Conservation (phyloP, 1,284 basidiomycete genomes). For the Irpex sp. region DNA sequence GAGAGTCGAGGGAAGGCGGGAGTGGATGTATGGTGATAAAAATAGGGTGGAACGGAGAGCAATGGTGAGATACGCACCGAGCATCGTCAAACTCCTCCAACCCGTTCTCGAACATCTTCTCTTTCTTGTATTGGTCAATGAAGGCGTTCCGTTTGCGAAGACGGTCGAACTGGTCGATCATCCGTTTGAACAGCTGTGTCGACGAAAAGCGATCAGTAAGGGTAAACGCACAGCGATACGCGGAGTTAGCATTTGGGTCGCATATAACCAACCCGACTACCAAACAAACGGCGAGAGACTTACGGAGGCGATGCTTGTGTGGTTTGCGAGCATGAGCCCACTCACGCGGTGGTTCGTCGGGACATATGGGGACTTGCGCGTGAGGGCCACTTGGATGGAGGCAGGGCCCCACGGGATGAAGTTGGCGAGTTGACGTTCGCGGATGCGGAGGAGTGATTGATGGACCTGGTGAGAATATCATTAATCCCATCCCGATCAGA, state of each 20-base stretch:
- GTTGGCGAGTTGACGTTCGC: constrained; percentile 94
- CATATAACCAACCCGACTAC: not conserved
- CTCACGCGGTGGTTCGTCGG: constrained; percentile 89
- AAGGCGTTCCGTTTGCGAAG: constrained; percentile 91
- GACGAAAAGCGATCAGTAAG: no score
- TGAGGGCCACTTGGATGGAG: constrained; percentile 96
- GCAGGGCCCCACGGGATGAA: constrained; percentile 99
- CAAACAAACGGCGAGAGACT: not conserved
- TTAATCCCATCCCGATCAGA: no score
- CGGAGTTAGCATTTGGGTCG: not conserved
- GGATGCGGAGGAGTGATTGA: constrained; percentile 94
- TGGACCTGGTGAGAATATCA: constrained; percentile 64
- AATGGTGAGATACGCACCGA: constrained; percentile 43
- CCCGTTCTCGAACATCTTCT: constrained; percentile 89
- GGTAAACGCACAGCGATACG: no score
- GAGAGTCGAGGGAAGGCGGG: no score
- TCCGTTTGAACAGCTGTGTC: constrained; percentile 88
- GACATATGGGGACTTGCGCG: constrained; percentile 88
- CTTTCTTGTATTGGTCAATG: constrained; percentile 96
- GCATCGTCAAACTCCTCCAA: constrained; percentile 96
- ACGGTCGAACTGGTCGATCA: constrained; percentile 93
- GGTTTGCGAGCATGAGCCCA: constrained; percentile 98
- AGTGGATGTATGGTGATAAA: not conserved
- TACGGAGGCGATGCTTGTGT: constrained; percentile 95
- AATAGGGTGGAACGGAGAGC: not conserved